Base-by-base conservation (phyloP, 257 asterid species). In the Primulina tabacum region DNA sequence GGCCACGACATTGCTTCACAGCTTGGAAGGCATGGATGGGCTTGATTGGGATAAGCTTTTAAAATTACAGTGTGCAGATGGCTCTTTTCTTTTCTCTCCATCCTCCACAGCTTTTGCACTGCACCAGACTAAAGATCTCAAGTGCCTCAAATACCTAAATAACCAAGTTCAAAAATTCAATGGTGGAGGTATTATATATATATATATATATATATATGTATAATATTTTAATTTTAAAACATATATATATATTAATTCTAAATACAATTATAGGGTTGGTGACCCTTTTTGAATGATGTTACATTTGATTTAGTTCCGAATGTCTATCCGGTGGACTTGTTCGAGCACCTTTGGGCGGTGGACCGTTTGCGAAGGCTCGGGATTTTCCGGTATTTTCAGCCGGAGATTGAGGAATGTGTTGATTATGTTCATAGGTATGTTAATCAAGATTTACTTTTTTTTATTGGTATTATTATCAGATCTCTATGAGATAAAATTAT, bases 301-400 rank as follows among this genome's bases (percentile, higher is more conserved):
- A 16, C 9, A 21, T 53, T 4, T 37, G 10, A 2, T 12, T 60
- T 73, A 93, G 97, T 85, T 67, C 99, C 99, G 0, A 89, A 83
- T 71, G 96, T 89, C 26, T 94, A 90, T 21, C 99, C 99, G 0
- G 99, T 94, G 83, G 99, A 94, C 82, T 68, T 94, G 78, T 94
- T 90, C 76, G 97, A 91, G 77, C 96, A 81, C 69, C 76, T 94
- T 0, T 94, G 97, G 97, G 89, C 76, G 10, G 86, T 88, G 2
- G 99, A 94, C 70, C 77, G 97, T 29, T 65, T 94, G 7, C 89
- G 85, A 71, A 67, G 99, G 60, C 82, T 94, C 0, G 99, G 99
- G 6, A 78, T 94, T 69, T 94, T 89, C 9, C 86, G 92, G 2
- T 85, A 79, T 80, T 89, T 94, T 50, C 66, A 76, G 56, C 0